phyloP scores from a whole-genome alignment of 495 filamentous ascomycete genomes.

The Monascus purpureus region DNA sequence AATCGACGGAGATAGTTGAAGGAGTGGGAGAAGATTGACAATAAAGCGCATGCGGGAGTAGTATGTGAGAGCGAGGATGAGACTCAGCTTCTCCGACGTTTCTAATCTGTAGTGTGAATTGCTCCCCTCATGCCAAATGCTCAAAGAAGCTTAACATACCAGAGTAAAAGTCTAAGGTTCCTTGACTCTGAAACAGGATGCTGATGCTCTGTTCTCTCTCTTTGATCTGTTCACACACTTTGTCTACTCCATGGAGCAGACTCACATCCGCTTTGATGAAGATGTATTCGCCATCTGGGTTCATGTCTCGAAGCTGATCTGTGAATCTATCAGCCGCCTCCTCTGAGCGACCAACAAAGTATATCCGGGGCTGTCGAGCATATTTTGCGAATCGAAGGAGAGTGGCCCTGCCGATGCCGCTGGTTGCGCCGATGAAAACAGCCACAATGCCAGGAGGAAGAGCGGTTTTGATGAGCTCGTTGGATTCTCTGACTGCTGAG shows the following conservation, averaged over 20 bases:
- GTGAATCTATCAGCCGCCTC: conserved; percentile 28
- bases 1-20: conserved; percentile 29
- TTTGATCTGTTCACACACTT: conserved; percentile 41
- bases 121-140: not conserved
- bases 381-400: conserved; percentile 38
- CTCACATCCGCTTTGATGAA: conserved; percentile 48
- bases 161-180: conserved; percentile 4
- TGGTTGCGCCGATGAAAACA: conserved; percentile 49
- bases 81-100: conserved; percentile 44
- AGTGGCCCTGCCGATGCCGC: conserved; percentile 44
- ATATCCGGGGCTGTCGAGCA: conserved; percentile 25
- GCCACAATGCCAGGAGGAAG: conserved; percentile 32
- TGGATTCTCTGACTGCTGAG: conserved; percentile 21
- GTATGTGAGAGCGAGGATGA: conserved; percentile 37
- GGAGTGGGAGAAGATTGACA: conserved; percentile 45
- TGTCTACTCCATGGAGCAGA: conserved; percentile 45
- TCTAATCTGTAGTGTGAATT: conserved; percentile 16
- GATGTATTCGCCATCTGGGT: conserved; percentile 21
- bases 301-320: conserved; percentile 20
- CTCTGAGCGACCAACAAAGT: conserved; percentile 36
- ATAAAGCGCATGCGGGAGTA: conserved; percentile 53
- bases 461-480: conserved; percentile 17
- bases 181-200: conserved; percentile 37
- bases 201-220: conserved; percentile 42
- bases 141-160: conserved; percentile 5